These are phyloP conservation scores for Sporothrix curviconia DNA, from an alignment of 2,329 filamentous ascomycete species.

Conservation along the genomic window DNA sequence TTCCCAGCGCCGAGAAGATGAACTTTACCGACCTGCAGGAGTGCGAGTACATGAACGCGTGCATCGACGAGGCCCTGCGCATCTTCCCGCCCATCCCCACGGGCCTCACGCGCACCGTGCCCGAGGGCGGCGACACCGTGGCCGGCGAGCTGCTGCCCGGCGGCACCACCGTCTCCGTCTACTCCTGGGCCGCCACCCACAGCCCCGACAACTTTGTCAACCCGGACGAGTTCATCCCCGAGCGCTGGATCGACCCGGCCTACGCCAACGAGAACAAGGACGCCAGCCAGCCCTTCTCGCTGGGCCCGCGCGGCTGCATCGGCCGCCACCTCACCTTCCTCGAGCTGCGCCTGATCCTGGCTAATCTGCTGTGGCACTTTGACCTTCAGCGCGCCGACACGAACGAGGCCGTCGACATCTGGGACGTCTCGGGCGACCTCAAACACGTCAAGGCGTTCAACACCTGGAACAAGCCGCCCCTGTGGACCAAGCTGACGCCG, in stretches of 20 bases:
- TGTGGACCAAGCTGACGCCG: slow-evolving; percentile 25
- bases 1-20: slow-evolving; percentile 17
- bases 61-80: slow-evolving; percentile 26
- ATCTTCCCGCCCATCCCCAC: slow-evolving; percentile 22
- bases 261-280: slow-evolving; percentile 38
- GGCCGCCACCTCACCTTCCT: slow-evolving; percentile 31
- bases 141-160: slow-evolving; percentile 26
- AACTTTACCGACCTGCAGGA: slow-evolving; percentile 21
- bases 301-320: slow-evolving; percentile 45
- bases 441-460: slow-evolving; percentile 29
- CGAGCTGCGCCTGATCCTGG: slow-evolving; percentile 22
- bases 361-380: slow-evolving; percentile 23
- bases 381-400: slow-evolving; percentile 26
- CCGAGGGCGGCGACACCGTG: slow-evolving; percentile 21
- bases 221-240: slow-evolving; percentile 27
- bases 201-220: slow-evolving; percentile 13
- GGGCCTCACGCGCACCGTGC: slow-evolving; percentile 20
- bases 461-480: slow-evolving; percentile 32
- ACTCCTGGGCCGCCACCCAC: slow-evolving; percentile 17
- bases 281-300: slow-evolving; percentile 38
- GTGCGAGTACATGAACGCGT: slow-evolving; percentile 25
- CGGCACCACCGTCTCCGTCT: slow-evolving; percentile 30
- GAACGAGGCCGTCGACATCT: slow-evolving; percentile 24
- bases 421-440: slow-evolving; percentile 24
- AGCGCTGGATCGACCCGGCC: slow-evolving; percentile 28